Evolutionary conservation across 2,329 filamentous ascomycete species (phyloP), one percentile per base, ranked within the genome.

Genomic region (Penicillium psychrosexuale): DNA sequence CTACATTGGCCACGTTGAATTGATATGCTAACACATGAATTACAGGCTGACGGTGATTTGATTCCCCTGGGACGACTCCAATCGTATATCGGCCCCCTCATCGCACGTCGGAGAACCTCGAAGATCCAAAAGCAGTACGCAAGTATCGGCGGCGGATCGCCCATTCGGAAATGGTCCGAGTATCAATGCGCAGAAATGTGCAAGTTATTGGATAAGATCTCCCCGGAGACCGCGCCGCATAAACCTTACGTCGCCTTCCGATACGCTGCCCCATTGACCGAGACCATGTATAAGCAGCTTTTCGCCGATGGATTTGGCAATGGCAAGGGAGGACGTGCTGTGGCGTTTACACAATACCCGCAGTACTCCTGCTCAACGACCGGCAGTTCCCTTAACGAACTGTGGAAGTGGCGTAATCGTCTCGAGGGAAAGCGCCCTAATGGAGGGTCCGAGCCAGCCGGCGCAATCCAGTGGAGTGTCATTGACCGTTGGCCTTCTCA

Each of bases 351-450:
- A 28, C 94, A 99, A 75, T 99, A 99, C 67, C 94, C 94, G 2
- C 94, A 99, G 72, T 99, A 99, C 75, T 96, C 91, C 19, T 99
- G 95, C 77, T 96, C 91, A 19, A 99, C 94, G 1, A 99, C 94
- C 0, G 94, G 94, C 22, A 96, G 91, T 73, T 96, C 91, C 59
- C 77, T 99, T 54, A 99, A 99, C 68, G 94, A 99, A 77, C 77
- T 99, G 34, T 99, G 94, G 94, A 97, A 95, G 77, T 97, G 92
- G 91, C 84, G 92, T 60, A 89, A 91, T 68, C 81, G 77, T 59
- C 77, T 99, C 50, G 92, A 97, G 73, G 90, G 90, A 37, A 91
- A 90, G 73, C 78, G 81, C 40, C 81, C 76, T 3, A 77, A 78
- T 40, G 78, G 77, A 38, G 78, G 78, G 31, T 72, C 69, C 8